phyloP scores from a whole-genome alignment of 2,329 filamentous ascomycete species.

The Calonectria pseudoreteaudii region DNA sequence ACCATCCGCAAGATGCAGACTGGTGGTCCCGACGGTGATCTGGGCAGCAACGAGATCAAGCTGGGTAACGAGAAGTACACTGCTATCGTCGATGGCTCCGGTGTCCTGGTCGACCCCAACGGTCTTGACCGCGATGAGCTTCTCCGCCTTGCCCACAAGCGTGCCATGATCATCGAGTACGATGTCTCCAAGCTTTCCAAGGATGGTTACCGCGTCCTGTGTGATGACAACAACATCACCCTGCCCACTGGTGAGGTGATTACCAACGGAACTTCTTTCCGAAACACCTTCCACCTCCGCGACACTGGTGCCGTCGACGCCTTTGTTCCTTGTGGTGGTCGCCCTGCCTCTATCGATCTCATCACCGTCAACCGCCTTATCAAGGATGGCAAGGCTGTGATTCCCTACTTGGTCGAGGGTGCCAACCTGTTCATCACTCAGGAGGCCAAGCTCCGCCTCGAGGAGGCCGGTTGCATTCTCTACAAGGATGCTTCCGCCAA shows the following conservation, averaged over 20 bases:
- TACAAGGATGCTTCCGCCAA: conserved; percentile 99
- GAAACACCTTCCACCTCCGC: conserved; percentile 96
- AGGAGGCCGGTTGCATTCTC: conserved; percentile 92
- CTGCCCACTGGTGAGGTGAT: conserved; percentile 89
- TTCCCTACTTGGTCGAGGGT: conserved; percentile 97
- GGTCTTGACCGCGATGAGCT: conserved; percentile 89
- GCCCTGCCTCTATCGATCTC: conserved; percentile 96
- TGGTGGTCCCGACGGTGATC: conserved; percentile 94
- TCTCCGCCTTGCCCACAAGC: conserved; percentile 83
- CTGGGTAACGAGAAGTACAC: conserved; percentile 96
- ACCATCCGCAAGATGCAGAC: conserved; percentile 95
- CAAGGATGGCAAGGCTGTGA: conserved; percentile 84
- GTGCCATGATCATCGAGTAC: conserved; percentile 90
- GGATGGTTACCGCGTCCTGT: conserved; percentile 90
- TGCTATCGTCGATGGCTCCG: conserved; percentile 94
- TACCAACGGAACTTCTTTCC: conserved; percentile 93
- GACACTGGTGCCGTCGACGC: conserved; percentile 81
- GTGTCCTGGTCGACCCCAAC: conserved; percentile 92
- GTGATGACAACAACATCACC: conserved; percentile 90
- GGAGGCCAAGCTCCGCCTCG: conserved; percentile 94
- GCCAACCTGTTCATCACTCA: conserved; percentile 99
- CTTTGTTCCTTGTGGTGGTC: conserved; percentile 96
- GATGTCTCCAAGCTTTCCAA: conserved; percentile 87
- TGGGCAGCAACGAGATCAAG: conserved; percentile 97
- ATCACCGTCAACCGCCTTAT: conserved; percentile 89